Conservation (phyloP, 495 filamentous ascomycete species). For the Penicillium roqueforti region DNA sequence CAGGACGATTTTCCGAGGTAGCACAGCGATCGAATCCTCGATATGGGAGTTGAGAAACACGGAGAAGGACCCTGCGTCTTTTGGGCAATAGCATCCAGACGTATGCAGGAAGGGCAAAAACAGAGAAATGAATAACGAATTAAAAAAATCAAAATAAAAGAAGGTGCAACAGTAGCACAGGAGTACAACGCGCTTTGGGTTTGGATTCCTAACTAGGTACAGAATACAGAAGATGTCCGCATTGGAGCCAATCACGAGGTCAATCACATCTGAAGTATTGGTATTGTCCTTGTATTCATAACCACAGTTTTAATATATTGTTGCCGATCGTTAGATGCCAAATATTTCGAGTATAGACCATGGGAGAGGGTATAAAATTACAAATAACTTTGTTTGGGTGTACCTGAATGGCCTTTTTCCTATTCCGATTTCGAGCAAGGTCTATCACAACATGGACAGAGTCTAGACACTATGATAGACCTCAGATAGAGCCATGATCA, state of each 20-base stretch:
- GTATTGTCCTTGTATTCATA: constrained; percentile 9
- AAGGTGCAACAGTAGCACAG: constrained; percentile 22
- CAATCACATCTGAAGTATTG: constrained; percentile 5
- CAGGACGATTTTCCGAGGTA: constrained; percentile 23
- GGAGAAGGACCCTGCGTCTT: constrained; percentile 22
- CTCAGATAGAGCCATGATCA: constrained; percentile 1
- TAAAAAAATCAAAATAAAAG: constrained; percentile 3
- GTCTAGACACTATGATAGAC: constrained; percentile 16
- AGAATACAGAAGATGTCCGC: neutral
- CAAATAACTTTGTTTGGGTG: neutral
- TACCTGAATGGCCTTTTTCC: constrained; percentile 1
- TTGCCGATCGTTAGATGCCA: neutral
- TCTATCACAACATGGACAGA: constrained; percentile 14
- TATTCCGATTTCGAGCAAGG: neutral
- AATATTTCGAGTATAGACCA: neutral
- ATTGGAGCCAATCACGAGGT: constrained; percentile 12
- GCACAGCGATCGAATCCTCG: constrained; percentile 20
- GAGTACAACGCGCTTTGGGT: constrained; percentile 2
- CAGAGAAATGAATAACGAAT: neutral
- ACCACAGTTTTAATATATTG: neutral
- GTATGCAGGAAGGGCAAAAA: constrained; percentile 3
- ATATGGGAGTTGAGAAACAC: constrained; percentile 16
- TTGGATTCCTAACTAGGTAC: neutral
- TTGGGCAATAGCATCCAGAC: constrained; percentile 5
- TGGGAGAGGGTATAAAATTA: neutral